Evolutionary conservation across 1,284 basidiomycete genomes (phyloP).

Genomic region (Lignosus rhinocerotis): DNA sequence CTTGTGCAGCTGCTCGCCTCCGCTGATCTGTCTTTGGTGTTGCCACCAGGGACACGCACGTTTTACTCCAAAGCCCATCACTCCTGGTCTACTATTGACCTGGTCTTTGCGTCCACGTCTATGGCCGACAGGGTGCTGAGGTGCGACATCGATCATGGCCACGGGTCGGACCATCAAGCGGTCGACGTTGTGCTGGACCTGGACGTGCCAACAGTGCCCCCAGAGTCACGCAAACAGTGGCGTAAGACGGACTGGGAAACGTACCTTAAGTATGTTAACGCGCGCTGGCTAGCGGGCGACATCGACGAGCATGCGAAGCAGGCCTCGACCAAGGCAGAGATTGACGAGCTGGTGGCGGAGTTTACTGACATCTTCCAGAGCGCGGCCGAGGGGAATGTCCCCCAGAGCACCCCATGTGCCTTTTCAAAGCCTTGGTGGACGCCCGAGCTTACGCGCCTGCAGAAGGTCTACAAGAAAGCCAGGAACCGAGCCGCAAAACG

Average conservation of each 20-base stretch:
- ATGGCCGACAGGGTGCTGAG: not conserved
- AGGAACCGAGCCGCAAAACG: not conserved
- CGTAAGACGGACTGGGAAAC: not conserved
- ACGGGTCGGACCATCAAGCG: conserved; percentile 4
- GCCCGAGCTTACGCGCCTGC: conserved; percentile 1
- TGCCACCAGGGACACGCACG: not conserved
- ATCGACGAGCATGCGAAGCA: not conserved
- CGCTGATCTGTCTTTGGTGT: not conserved
- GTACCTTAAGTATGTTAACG: not conserved
- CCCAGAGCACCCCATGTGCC: conserved; percentile 2
- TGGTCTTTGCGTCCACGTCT: not conserved
- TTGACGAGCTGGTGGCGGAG: conserved; percentile 1
- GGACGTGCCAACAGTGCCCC: not conserved
- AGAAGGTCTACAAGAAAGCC: not conserved
- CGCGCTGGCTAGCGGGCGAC: not conserved
- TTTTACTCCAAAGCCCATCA: not conserved
- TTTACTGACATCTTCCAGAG: not conserved
- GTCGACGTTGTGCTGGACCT: not conserved
- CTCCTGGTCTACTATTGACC: conserved; percentile 9
- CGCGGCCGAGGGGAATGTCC: not conserved
- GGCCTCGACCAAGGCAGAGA: not conserved
- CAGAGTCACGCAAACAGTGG: not conserved
- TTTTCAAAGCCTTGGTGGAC: conserved; percentile 11
- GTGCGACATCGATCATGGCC: not conserved
- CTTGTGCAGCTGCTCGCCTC: not conserved